phyloP scores from a whole-genome alignment of 176 grass and related monocot species.

The Eremochloa ophiuroides region DNA sequence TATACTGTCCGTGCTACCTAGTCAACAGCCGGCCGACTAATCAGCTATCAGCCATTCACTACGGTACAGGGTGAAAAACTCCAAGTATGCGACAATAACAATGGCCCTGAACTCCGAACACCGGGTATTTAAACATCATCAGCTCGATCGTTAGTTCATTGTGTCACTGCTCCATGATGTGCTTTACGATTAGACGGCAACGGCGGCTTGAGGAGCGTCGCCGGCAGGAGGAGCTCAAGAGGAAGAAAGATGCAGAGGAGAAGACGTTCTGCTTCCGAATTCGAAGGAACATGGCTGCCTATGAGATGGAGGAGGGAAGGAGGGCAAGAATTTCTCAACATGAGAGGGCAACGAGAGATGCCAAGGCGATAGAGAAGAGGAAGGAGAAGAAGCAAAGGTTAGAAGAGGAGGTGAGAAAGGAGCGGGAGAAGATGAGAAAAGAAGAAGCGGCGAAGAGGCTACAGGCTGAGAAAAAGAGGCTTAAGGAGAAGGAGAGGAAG shows the following conservation, averaged over 20 bases:
- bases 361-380: not conserved
- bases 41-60: not conserved
- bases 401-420: not conserved
- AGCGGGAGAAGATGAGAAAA: conserved; percentile 9
- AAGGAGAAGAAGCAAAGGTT: not conserved
- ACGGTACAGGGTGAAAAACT: not conserved
- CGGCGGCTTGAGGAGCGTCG: not conserved
- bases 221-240: conserved; percentile 8
- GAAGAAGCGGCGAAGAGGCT: not conserved
- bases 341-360: not conserved
- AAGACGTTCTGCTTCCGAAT: conserved; percentile 1
- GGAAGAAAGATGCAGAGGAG: not conserved
- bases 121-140: conserved; percentile 29
- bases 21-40: conserved; percentile 31
- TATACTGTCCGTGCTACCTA: not conserved
- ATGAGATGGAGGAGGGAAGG: conserved; percentile 37
- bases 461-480: not conserved
- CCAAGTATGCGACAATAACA: not conserved
- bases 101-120: not conserved
- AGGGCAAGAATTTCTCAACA: not conserved
- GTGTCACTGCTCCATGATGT: not conserved
- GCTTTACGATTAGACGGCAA: not conserved
- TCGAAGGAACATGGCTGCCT: not conserved
- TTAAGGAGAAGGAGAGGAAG: conserved; percentile 15
- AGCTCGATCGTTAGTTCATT: not conserved